These are phyloP conservation scores for Silene noctiflora DNA, from an alignment of 179 eudicot genomes.

Conservation along the genomic window DNA sequence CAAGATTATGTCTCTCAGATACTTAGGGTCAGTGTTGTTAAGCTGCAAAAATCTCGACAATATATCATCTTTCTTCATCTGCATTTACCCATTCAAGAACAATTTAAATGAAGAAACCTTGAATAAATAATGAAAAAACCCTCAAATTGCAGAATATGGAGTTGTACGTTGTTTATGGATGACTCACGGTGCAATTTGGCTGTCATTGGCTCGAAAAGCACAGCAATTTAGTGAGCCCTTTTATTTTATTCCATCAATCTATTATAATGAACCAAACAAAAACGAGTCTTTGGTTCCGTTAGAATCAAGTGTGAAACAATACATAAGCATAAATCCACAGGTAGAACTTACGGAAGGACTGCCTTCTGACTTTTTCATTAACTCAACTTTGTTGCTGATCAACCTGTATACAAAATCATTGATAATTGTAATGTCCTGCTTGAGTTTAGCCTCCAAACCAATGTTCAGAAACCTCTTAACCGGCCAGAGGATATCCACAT, in stretches of 20 bases:
- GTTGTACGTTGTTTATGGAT: too few relatives aligned
- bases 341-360: constrained; percentile 27
- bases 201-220: too few relatives aligned
- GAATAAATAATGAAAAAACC: not conserved
- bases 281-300: too few relatives aligned
- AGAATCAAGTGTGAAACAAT: too few relatives aligned
- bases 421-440: constrained; percentile 34
- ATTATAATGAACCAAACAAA: too few relatives aligned
- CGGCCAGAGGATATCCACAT: constrained; percentile 56
- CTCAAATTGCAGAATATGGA: too few relatives aligned
- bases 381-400: constrained; percentile 42
- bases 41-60: constrained; percentile 57
- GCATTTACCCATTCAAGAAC: constrained; percentile 17
- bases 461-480: constrained; percentile 52
- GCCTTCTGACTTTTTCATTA: constrained; percentile 28
- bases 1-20: constrained; percentile 58
- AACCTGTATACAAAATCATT: constrained; percentile 59
- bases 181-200: too few relatives aligned
- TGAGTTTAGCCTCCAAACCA: constrained; percentile 54
- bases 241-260: too few relatives aligned
- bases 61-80: constrained; percentile 63
- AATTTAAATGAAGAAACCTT: not conserved
- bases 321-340: too few relatives aligned
- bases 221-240: too few relatives aligned
- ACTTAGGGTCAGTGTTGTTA: constrained; percentile 41